phyloP scores from a whole-genome alignment of 148 eudicot genomes.

The Salicornia ramosissima region DNA sequence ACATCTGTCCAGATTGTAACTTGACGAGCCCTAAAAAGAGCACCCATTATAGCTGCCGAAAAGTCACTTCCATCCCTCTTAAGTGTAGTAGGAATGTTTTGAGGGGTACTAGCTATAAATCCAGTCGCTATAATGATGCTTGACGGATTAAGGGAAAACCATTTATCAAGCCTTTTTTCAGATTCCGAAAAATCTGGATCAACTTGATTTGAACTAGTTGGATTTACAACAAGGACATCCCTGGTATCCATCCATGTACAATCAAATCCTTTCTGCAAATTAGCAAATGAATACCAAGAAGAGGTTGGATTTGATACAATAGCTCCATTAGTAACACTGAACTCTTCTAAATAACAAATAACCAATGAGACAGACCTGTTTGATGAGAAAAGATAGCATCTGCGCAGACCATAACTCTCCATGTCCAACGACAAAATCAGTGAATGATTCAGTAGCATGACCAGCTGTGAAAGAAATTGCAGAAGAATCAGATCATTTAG shows the following conservation, averaged over 20 bases:
- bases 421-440: constrained; percentile 95
- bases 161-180: constrained; percentile 71
- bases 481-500: not conserved
- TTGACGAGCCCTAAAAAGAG: constrained; percentile 78
- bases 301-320: constrained; percentile 10
- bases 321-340: not conserved
- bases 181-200: constrained; percentile 89
- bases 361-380: constrained; percentile 50
- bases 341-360: constrained; percentile 1
- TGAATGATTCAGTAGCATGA: constrained; percentile 90
- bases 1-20: constrained; percentile 99
- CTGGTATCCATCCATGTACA: constrained; percentile 98
- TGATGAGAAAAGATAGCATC: constrained; percentile 61
- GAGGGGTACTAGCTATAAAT: constrained; percentile 85
- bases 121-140: constrained; percentile 89
- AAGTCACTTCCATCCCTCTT: constrained; percentile 99
- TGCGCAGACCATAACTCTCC: constrained; percentile 99
- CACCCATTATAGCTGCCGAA: constrained; percentile 99
- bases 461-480: constrained; percentile 56
- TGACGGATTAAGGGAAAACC: constrained; percentile 70
- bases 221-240: constrained; percentile 86
- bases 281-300: not conserved
- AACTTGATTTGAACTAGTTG: constrained; percentile 76
- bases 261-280: constrained; percentile 58
- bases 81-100: constrained; percentile 91